Conservation (phyloP, 805 yeast genomes). For the Spathaspora girioi region DNA sequence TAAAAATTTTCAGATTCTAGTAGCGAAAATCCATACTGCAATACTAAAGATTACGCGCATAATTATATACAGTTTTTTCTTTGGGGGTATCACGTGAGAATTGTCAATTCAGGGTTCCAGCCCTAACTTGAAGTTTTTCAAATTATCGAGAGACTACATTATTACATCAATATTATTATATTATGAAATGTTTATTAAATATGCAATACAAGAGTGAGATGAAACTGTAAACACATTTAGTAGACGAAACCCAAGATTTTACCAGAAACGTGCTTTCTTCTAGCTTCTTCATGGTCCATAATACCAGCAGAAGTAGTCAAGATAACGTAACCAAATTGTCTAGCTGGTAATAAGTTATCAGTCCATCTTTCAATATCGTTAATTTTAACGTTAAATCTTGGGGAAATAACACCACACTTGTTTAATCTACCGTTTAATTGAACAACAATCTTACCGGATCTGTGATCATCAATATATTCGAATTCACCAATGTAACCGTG, state of each 20-base stretch:
- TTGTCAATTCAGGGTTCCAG: not conserved
- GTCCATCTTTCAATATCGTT: constrained; percentile 98
- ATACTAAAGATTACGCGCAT: not conserved
- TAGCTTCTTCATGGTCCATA: constrained; percentile 99
- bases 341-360: constrained; percentile 95
- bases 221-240: constrained; percentile 38
- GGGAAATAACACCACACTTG: constrained; percentile 98
- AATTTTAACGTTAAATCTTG: constrained; percentile 96
- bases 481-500: constrained; percentile 99
- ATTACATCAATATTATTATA: not conserved
- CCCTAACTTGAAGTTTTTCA: not conserved
- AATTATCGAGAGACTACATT: not conserved
- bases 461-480: constrained; percentile 98
- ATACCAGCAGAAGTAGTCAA: constrained; percentile 99
- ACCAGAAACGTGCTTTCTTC: constrained; percentile 99
- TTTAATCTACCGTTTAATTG: constrained; percentile 97
- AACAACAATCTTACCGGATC: constrained; percentile 96
- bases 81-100: not conserved
- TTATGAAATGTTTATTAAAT: constrained; percentile 3
- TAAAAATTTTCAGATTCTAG: not conserved
- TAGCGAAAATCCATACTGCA: not conserved
- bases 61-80: not conserved
- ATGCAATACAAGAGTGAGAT: not conserved
- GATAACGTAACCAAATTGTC: constrained; percentile 98
- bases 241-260: constrained; percentile 97